These are phyloP conservation scores for Suhomyces prunicola DNA, from an alignment of 805 yeast species.

Conservation along the genomic window DNA sequence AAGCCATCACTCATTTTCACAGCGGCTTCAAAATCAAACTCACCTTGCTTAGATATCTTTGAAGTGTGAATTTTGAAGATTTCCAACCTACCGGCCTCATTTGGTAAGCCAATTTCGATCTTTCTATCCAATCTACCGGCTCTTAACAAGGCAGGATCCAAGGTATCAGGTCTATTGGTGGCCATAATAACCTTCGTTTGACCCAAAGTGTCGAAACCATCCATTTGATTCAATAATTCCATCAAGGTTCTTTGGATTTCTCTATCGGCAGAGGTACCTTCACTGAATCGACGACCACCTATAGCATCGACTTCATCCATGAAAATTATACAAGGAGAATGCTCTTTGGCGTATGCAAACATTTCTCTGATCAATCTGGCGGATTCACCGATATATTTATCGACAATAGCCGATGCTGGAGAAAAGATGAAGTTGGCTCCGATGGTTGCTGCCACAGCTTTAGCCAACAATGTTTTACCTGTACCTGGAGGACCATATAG, in stretches of 20 bases:
- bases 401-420: slow-evolving; percentile 98
- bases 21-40: slow-evolving; percentile 93
- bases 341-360: slow-evolving; percentile 97
- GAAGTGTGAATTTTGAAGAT: slow-evolving; percentile 90
- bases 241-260: slow-evolving; percentile 96
- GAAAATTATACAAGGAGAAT: slow-evolving; percentile 95
- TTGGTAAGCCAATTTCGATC: slow-evolving; percentile 92
- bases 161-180: slow-evolving; percentile 97
- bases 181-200: slow-evolving; percentile 98
- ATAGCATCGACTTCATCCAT: slow-evolving; percentile 99
- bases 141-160: slow-evolving; percentile 94
- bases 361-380: slow-evolving; percentile 95
- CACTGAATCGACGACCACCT: slow-evolving; percentile 96
- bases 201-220: slow-evolving; percentile 94
- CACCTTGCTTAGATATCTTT: slow-evolving; percentile 85
- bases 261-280: slow-evolving; percentile 98
- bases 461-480: slow-evolving; percentile 92
- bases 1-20: slow-evolving; percentile 99
- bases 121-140: slow-evolving; percentile 97
- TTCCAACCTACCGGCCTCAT: slow-evolving; percentile 92
- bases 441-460: slow-evolving; percentile 97
- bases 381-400: slow-evolving; percentile 96
- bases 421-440: slow-evolving; percentile 97
- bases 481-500: slow-evolving; percentile 99
- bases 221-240: slow-evolving; percentile 98